phyloP scores from a whole-genome alignment of 306 rosid species.

The Prunus kanzakura region DNA sequence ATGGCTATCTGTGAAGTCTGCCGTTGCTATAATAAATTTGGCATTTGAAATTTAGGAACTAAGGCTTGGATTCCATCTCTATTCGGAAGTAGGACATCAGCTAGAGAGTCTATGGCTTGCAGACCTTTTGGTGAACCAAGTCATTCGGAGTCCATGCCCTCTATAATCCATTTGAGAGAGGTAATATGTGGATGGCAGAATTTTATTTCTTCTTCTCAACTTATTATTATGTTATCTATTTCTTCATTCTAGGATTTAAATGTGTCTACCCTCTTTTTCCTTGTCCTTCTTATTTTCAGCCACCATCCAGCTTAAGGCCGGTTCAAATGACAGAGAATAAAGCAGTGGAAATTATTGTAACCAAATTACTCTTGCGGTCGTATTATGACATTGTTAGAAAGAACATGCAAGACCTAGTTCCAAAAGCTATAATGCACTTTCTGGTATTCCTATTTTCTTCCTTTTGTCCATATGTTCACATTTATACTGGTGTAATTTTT shows the following conservation, averaged over 20 bases:
- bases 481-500: not conserved
- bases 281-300: slow-evolving; percentile 27
- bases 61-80: slow-evolving; percentile 37
- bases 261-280: not conserved
- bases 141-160: slow-evolving; percentile 26
- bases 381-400: slow-evolving; percentile 49
- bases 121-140: slow-evolving; percentile 22
- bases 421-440: slow-evolving; percentile 51
- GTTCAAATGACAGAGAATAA: slow-evolving; percentile 36
- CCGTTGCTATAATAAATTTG: not conserved
- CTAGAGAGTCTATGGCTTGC: slow-evolving; percentile 19
- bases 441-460: slow-evolving; percentile 23
- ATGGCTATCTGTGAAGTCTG: not conserved
- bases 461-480: not conserved
- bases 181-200: slow-evolving; percentile 20
- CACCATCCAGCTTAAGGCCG: slow-evolving; percentile 43
- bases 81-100: slow-evolving; percentile 22
- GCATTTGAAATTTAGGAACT: slow-evolving; percentile 2
- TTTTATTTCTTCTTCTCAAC: not conserved
- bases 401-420: slow-evolving; percentile 42
- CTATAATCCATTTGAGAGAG: slow-evolving; percentile 41
- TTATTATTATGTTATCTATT: slow-evolving; percentile 3
- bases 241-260: not conserved
- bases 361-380: slow-evolving; percentile 36
- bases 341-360: slow-evolving; percentile 27